Base-by-base conservation (phyloP, 2,329 filamentous ascomycete species). In the Pleoardoris graminearum region DNA sequence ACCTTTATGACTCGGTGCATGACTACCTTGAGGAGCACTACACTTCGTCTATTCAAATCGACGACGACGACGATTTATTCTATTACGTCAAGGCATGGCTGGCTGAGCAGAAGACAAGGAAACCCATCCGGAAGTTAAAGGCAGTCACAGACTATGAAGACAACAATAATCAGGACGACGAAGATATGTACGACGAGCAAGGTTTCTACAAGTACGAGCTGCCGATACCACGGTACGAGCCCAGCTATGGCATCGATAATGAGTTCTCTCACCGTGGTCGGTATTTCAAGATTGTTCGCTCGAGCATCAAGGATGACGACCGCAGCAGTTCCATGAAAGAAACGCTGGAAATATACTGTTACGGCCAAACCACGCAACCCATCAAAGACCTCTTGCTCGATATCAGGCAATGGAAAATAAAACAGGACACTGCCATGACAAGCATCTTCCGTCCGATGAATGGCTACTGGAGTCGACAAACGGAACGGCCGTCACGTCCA, bases 401-500 rank as follows among this genome's bases (percentile, higher is more conserved):
- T 35, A 73, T 80, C 50, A 77, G 77, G 55, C 66, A 72, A 14
- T 76, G 76, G 70, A 74, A 72, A 7, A 55, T 78, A n/a, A 69
- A 72, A 8, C 73, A 75, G 41, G 67, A 76, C 23, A 74, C 72
- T 11, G 67, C 72, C 8, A 75, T 70, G 47, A 82, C 80, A 1
- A 70, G 70, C 0, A 78, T 82, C 23, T 72, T 74, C 21, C 75
- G 79, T 11, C 77, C 79, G 0, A 71, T 70, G 6, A 55, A 49
- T 0, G 36, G 21, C 21, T 48, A 55, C n/a, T 80, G 77, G 77
- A 66, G 67, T 47, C 70, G 72, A 35, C 72, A 75, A 10, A 65
- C 71, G 0, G 66, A 82, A 23, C 77, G 88, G 1, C 88, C 88
- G 0, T 84, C 86, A 6, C 77, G 89, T 14, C 85, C 87, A 0